A percentile compares a stretch with the other conserved stretches of the same genome.
phyloP scores from a whole-genome alignment of 345 rosid genomes.

The Eucalyptus cloeziana region DNA sequence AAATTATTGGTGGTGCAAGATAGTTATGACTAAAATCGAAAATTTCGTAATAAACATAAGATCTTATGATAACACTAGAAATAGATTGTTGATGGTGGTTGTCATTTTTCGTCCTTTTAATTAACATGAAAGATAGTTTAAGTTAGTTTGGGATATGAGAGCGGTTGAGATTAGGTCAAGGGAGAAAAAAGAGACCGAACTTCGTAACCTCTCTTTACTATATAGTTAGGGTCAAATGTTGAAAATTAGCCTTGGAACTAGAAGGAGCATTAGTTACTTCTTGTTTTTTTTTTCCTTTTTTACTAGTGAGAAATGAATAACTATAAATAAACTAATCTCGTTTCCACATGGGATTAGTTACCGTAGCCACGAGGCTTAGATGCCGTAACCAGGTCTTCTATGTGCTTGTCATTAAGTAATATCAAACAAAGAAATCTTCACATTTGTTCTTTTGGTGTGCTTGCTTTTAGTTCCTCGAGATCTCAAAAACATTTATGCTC shows the following conservation, averaged over 20 bases:
- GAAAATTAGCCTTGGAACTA: neutral
- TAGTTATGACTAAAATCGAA: neutral
- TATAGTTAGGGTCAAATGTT: neutral
- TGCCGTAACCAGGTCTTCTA: neutral
- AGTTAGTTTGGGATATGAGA: neutral
- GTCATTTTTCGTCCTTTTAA: neutral
- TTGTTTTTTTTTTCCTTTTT: neutral
- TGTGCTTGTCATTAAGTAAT: neutral
- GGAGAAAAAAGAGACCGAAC: neutral
- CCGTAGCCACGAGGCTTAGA: neutral
- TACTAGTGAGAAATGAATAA: neutral
- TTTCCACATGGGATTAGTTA: neutral
- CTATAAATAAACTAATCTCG: neutral
- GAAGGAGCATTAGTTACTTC: neutral
- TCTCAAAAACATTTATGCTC: neutral
- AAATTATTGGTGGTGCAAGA: accelerated
- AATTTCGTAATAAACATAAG: accelerated
- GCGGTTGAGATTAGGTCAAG: neutral
- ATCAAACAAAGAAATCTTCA: neutral
- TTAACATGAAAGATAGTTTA: neutral
- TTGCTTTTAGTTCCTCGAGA: neutral
- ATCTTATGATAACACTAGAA: neutral
- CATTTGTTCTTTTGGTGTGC: neutral
- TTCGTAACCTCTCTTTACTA: neutral
- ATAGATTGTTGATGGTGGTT: accelerated